phyloP scores from a whole-genome alignment of 2,329 filamentous ascomycete genomes.

The Clonostachys rhizophaga region DNA sequence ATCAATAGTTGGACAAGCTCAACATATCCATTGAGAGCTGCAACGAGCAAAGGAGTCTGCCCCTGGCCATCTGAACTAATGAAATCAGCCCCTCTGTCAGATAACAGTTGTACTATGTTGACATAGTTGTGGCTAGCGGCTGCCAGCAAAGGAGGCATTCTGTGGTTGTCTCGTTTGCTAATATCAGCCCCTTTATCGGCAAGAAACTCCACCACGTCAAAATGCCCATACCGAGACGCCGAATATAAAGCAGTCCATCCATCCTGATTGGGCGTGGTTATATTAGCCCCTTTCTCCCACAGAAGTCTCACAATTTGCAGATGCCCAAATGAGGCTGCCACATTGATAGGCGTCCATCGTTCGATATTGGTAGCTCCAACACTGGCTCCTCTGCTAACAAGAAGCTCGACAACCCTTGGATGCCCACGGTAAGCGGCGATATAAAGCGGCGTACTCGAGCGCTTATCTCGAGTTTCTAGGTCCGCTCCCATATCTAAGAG shows the following conservation, averaged over 20 bases:
- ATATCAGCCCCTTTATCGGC: not conserved
- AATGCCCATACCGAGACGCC: not conserved
- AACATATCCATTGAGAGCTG: not conserved
- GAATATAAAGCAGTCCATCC: not conserved
- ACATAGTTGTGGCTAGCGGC: too few relatives aligned
- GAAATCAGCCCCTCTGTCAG: too few relatives aligned
- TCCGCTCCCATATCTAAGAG: not conserved
- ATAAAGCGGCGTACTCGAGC: not conserved
- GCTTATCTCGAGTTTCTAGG: not conserved
- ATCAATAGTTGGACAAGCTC: not conserved
- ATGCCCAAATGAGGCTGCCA: not conserved
- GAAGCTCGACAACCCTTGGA: not conserved
- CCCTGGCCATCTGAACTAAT: not conserved
- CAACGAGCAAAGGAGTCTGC: not conserved
- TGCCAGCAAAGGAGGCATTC: not conserved
- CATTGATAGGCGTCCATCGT: not conserved
- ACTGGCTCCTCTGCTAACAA: not conserved
- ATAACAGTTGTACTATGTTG: too few relatives aligned
- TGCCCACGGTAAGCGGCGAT: not conserved
- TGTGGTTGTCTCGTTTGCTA: not conserved
- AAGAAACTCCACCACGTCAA: not conserved
- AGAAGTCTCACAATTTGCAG: not conserved
- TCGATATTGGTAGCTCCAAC: not conserved
- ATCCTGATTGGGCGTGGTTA: not conserved
- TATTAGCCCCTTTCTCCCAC: not conserved